phyloP scores from a whole-genome alignment of 805 yeast species.

The Tetrapisispora fleetii region DNA sequence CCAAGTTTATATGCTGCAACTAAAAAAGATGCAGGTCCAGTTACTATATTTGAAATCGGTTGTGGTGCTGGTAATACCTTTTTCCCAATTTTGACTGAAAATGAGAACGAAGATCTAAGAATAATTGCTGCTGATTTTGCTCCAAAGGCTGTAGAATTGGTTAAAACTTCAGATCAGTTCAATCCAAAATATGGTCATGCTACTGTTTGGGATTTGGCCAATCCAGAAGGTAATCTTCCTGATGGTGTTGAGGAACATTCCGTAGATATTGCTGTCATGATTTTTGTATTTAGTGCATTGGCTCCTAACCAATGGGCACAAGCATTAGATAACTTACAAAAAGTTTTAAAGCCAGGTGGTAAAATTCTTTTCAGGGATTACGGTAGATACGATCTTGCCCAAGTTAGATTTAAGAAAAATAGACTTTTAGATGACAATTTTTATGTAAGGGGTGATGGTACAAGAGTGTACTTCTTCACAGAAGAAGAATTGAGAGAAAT shows the following conservation, averaged over 20 bases:
- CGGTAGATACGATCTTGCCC: constrained; percentile 93
- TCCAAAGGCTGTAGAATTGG: constrained; percentile 80
- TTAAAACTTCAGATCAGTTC: constrained; percentile 53
- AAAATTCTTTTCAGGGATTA: constrained; percentile 83
- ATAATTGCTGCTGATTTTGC: constrained; percentile 87
- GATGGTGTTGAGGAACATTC: constrained; percentile 74
- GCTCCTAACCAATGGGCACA: constrained; percentile 84
- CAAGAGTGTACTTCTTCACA: constrained; percentile 92
- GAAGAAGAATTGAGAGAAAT: constrained; percentile 80
- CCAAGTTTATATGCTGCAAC: constrained; percentile 78
- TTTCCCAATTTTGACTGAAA: constrained; percentile 78
- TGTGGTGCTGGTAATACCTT: constrained; percentile 98
- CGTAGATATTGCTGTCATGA: constrained; percentile 87
- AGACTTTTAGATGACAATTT: constrained; percentile 84
- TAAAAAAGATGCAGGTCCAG: constrained; percentile 56
- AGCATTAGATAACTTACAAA: constrained; percentile 63
- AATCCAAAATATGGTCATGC: constrained; percentile 59
- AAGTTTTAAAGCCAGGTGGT: constrained; percentile 87
- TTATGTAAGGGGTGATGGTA: constrained; percentile 95
- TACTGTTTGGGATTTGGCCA: constrained; percentile 92
- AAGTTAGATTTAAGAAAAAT: constrained; percentile 82
- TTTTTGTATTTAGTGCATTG: constrained; percentile 87
- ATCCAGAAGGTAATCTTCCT: constrained; percentile 63
- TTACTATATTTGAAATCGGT: constrained; percentile 80
- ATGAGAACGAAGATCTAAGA: constrained; percentile 64